phyloP scores from a whole-genome alignment of 2,329 filamentous ascomycete genomes.

The Colletotrichum godetiae region DNA sequence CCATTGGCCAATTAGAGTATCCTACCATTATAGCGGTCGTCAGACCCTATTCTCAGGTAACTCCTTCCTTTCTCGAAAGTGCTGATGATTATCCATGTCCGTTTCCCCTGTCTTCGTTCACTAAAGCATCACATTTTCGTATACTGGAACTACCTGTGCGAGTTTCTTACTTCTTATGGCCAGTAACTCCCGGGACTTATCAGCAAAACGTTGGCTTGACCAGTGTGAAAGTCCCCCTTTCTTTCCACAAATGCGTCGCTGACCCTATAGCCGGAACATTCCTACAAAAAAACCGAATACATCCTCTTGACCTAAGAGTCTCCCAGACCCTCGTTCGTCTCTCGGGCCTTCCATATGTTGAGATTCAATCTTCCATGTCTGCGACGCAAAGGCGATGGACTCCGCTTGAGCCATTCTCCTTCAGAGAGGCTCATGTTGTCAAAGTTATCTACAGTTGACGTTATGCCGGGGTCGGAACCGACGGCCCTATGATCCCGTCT shows the following conservation, averaged over 20 bases:
- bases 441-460: background rate
- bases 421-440: conserved; percentile 26
- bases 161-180: background rate
- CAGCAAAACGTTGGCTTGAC: background rate
- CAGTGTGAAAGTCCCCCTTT: background rate
- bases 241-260: background rate
- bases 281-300: background rate
- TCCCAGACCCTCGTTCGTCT: background rate
- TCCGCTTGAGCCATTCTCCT: conserved; percentile 37
- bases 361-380: conserved; percentile 4
- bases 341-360: background rate
- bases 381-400: conserved; percentile 36
- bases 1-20: no score
- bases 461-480: background rate
- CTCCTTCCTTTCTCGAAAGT: background rate
- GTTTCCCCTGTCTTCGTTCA: background rate
- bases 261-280: background rate
- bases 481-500: background rate
- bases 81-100: background rate
- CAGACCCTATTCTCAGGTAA: no score
- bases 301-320: background rate
- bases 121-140: background rate
- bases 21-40: no score
- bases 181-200: background rate
- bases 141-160: background rate